A percentile compares a stretch with the other conserved stretches of the same genome.
These are phyloP conservation scores for Adansonia digitata DNA, from an alignment of 345 rosid species.

Conservation along the genomic window DNA sequence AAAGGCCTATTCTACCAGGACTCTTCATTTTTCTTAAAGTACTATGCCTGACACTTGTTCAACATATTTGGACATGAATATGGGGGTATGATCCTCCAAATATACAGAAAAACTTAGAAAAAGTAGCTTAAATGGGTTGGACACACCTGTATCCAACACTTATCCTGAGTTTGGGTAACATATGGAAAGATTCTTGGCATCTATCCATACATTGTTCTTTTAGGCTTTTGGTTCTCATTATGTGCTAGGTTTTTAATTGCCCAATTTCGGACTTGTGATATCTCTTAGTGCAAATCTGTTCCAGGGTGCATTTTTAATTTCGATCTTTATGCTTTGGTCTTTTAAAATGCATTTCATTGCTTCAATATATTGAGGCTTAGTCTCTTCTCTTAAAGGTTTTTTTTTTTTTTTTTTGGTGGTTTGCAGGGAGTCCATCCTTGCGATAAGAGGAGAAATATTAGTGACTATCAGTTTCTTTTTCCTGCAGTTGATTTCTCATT, in stretches of 20 bases:
- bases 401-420: background rate
- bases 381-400: background rate
- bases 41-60: background rate
- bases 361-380: background rate
- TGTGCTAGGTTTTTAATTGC: background rate
- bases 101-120: background rate
- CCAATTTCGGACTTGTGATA: background rate
- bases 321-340: background rate
- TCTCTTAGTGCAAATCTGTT: background rate
- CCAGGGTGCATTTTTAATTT: background rate
- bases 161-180: background rate
- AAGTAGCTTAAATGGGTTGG: background rate
- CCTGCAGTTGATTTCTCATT: constrained; percentile 92
- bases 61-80: background rate
- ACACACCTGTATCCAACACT: background rate
- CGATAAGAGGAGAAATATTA: constrained; percentile 23
- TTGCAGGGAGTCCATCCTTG: constrained; percentile 62
- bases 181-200: background rate
- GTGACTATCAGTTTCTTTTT: constrained; percentile 77
- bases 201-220: background rate
- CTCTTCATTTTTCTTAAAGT: too few species aligned
- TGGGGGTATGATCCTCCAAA: background rate
- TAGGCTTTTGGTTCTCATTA: background rate
- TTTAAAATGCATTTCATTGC: background rate
- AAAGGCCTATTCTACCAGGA: background rate